Conservation (phyloP, 2,329 filamentous ascomycete species). For the Knufia fluminis region DNA sequence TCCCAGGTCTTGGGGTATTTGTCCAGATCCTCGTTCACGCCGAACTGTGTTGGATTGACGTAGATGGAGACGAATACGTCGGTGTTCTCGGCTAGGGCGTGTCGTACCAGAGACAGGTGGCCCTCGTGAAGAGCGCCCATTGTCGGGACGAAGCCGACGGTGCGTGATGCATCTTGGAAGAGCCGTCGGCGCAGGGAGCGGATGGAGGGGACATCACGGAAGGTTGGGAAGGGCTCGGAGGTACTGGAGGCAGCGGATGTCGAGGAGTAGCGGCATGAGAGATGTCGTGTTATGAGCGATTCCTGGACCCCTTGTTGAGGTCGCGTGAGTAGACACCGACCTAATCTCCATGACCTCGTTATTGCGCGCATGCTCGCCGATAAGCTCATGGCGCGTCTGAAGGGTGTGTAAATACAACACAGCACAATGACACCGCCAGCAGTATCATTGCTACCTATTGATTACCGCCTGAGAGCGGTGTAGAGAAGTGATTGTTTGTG, state of each 20-base stretch:
- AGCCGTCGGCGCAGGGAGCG: slow-evolving; percentile 61
- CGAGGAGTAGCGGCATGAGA: no score
- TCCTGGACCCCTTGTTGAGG: no score
- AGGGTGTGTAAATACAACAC: background rate
- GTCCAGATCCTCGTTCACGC: slow-evolving; percentile 73
- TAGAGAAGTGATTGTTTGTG: background rate
- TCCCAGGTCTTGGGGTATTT: slow-evolving; percentile 90
- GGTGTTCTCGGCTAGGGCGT: slow-evolving; percentile 73
- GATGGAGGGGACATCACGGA: slow-evolving; percentile 64
- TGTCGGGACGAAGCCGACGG: slow-evolving; percentile 80
- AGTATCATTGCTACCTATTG: slow-evolving; percentile 2
- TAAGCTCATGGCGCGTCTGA: background rate
- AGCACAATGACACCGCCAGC: background rate
- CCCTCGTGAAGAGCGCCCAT: slow-evolving; percentile 97
- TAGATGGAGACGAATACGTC: slow-evolving; percentile 87
- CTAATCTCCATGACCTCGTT: background rate
- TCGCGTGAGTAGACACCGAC: background rate
- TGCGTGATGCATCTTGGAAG: slow-evolving; percentile 53
- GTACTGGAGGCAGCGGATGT: no score
- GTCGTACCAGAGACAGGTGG: slow-evolving; percentile 75
- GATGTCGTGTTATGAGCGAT: no score
- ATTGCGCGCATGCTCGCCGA: background rate
- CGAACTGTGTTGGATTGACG: slow-evolving; percentile 96
- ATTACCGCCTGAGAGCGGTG: background rate
- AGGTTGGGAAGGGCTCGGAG: slow-evolving; percentile 51